Evolutionary conservation across 1,284 basidiomycete genomes (phyloP).

Genomic region (Cutaneotrichosporon cyanovorans): DNA sequence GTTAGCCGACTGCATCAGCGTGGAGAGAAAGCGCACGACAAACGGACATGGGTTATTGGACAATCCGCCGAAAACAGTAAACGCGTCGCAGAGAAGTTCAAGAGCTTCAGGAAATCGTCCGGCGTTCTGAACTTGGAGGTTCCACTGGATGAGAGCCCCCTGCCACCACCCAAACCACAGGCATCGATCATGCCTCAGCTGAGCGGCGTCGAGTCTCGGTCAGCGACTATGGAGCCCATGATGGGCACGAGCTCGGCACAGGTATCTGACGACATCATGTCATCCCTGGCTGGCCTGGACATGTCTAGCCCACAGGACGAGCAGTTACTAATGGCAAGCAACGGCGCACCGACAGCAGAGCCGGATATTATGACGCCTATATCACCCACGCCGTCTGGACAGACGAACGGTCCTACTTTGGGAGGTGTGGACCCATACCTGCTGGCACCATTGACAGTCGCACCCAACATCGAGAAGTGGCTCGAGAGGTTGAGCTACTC

Average conservation of each 20-base stretch:
- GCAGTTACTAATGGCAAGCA: conserved; percentile 4
- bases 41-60: conserved; percentile 91
- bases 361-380: conserved; percentile 5
- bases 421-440: conserved; percentile 44
- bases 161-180: conserved; percentile 9
- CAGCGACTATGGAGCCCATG: conserved; percentile 22
- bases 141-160: conserved; percentile 1
- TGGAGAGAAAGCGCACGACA: conserved; percentile 82
- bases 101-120: conserved; percentile 42
- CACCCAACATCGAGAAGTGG: conserved; percentile 74
- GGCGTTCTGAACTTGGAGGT: not conserved
- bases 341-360: conserved; percentile 5
- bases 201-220: not conserved
- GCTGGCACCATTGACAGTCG: conserved; percentile 52
- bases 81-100: conserved; percentile 54
- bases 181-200: not conserved
- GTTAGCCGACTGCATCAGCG: conserved; percentile 78
- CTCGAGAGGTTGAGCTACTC: conserved; percentile 75
- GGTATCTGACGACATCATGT: conserved; percentile 57
- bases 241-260: conserved; percentile 33
- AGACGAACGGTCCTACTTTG: conserved; percentile 30
- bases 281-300: conserved; percentile 74
- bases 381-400: conserved; percentile 5
- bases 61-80: conserved; percentile 85
- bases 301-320: conserved; percentile 40